Evolutionary conservation across 2,329 filamentous ascomycete genomes (phyloP), one percentile per base, ranked within the genome.

Genomic region (Nannizzia gypsea): DNA sequence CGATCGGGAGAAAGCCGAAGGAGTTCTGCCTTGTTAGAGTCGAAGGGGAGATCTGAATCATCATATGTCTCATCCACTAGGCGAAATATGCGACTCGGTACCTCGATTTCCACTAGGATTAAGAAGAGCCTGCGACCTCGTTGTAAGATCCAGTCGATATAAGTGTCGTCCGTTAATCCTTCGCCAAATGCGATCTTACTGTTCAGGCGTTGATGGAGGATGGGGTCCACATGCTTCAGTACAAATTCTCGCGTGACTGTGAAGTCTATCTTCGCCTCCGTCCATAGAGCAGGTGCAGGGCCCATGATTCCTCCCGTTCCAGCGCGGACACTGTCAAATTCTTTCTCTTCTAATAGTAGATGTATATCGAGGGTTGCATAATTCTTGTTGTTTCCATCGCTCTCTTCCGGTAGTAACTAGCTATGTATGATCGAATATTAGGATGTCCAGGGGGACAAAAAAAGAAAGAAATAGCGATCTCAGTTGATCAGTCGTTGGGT

Each of bases 61-160:
- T 84, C 81, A 72, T 81, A 82, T 2, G 80, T 82, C 60, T 80
- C 78, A 64, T 85, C 82, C 42, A 85, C 80, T 15, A 83, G 75
- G 1, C 79, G 76, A 64, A 85, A 85, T 50, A 85, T 84, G 62
- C 81, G 80, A 63, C 83, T 81, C n/a, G 82, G 79, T n/a, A 83
- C 78, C 8, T 81, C 81, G 59, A 83, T 78, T 59, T 83, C 79
- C 54, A 77, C 75, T 26, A 85, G 74, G 20, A 83, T 81, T 34
- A 85, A 74, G 64, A 84, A 85, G 13, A 85, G 69, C 36, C 82
- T 77, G 61, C 78, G 77, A 3, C 81, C 80, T 61, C 79, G 78
- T 59, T 79, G 75, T 34, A 85, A 71, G 58, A 85, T 84, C 81
- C 82, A 85, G 67, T 85, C 82, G 65, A 85, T 77, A 64, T 85